These are phyloP conservation scores for Botrytis elliptica DNA, from an alignment of 2,329 filamentous ascomycete genomes.

Conservation along the genomic window DNA sequence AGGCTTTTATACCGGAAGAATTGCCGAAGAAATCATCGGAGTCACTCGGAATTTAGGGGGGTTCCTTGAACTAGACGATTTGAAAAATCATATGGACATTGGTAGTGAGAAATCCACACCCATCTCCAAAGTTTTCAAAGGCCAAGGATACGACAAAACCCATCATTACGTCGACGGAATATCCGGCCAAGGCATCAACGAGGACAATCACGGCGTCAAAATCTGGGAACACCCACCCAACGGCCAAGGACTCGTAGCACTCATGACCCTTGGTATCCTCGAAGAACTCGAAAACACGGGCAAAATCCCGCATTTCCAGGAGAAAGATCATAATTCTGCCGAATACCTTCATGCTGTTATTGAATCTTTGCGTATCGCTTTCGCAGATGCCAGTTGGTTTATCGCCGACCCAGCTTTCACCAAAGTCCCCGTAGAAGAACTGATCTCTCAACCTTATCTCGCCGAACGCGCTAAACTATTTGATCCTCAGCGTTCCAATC, in stretches of 20 bases:
- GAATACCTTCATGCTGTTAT: conserved; percentile 83
- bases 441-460: conserved; percentile 75
- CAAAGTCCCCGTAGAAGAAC: conserved; percentile 65
- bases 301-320: conserved; percentile 68
- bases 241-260: conserved; percentile 89
- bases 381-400: conserved; percentile 88
- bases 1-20: conserved; percentile 84
- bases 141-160: conserved; percentile 56
- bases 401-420: conserved; percentile 77
- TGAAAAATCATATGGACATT: conserved; percentile 69
- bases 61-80: conserved; percentile 73
- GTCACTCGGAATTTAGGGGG: conserved; percentile 76
- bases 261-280: conserved; percentile 91
- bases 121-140: conserved; percentile 76
- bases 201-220: conserved; percentile 60
- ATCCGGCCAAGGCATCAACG: conserved; percentile 41
- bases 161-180: conserved; percentile 47
- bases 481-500: conserved; percentile 58
- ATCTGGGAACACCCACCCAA: conserved; percentile 98
- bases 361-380: conserved; percentile 83
- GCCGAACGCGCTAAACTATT: conserved; percentile 64
- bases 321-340: conserved; percentile 76
- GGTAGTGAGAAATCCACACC: conserved; percentile 81
- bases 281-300: conserved; percentile 77
- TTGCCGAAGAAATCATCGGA: conserved; percentile 78